Evolutionary conservation across 495 filamentous ascomycete genomes (phyloP).

Genomic region (Hyphodiscus hymeniophilus): DNA sequence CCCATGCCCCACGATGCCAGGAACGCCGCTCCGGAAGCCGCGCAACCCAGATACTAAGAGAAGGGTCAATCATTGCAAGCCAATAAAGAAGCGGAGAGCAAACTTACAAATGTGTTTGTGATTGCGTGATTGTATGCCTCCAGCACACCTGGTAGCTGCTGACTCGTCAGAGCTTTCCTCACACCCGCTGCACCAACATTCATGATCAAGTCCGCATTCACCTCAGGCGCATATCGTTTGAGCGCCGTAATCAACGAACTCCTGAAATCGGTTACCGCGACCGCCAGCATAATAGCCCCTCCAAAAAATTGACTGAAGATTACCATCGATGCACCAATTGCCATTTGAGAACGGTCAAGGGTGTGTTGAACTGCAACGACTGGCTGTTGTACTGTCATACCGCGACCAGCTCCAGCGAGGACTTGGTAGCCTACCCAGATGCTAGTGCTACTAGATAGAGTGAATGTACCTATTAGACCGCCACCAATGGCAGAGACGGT

Average conservation of each 20-base stretch:
- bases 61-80: not conserved
- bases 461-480: constrained; percentile 48
- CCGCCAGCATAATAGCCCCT: constrained; percentile 49
- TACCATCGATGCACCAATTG: constrained; percentile 51
- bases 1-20: not conserved
- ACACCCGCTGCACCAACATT: constrained; percentile 8
- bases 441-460: constrained; percentile 34
- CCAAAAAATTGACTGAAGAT: constrained; percentile 53
- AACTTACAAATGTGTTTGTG: constrained; percentile 6
- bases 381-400: constrained; percentile 58
- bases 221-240: constrained; percentile 4
- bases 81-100: not conserved
- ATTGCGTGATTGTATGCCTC: constrained; percentile 13
- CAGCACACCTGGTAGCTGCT: constrained; percentile 3
- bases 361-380: constrained; percentile 50
- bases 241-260: not conserved
- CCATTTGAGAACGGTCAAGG: constrained; percentile 39
- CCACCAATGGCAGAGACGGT: not conserved
- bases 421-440: constrained; percentile 65
- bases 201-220: constrained; percentile 4
- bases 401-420: constrained; percentile 58
- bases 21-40: not conserved
- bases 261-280: constrained; percentile 6
- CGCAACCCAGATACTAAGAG: not conserved
- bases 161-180: not conserved